phyloP scores from a whole-genome alignment of 257 asterid genomes.

The Parsonsia alboflavescens region DNA sequence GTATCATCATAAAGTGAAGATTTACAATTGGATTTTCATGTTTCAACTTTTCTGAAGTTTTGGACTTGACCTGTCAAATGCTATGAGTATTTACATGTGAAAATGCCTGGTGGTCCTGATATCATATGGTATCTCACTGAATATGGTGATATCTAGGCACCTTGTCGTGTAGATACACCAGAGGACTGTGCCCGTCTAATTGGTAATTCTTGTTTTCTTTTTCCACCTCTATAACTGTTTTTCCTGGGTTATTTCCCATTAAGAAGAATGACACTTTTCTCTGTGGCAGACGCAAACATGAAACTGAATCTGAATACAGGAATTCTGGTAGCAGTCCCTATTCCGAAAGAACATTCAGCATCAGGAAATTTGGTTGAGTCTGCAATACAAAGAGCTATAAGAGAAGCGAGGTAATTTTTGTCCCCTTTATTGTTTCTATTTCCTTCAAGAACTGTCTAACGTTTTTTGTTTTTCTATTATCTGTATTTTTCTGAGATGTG shows the following conservation, averaged over 20 bases:
- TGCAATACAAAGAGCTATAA: conserved; percentile 79
- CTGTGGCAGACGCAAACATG: conserved; percentile 46
- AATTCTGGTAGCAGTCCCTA: conserved; percentile 78
- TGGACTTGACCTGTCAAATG: background rate
- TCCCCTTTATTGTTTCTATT: background rate
- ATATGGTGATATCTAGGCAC: conserved; percentile 46
- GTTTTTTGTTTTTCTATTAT: too few relatives aligned
- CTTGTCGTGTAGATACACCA: conserved; percentile 77
- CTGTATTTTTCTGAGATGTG: too few relatives aligned
- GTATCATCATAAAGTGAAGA: background rate
- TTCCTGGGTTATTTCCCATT: background rate
- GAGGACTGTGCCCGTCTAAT: conserved; percentile 86
- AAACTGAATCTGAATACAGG: conserved; percentile 63
- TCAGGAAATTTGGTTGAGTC: conserved; percentile 72
- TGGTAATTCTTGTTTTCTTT: conserved; percentile 29
- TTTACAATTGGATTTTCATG: background rate
- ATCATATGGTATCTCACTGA: background rate
- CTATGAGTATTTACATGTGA: background rate
- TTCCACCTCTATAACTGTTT: background rate
- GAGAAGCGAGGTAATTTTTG: conserved; percentile 62
- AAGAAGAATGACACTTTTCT: background rate
- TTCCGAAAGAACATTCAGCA: conserved; percentile 77
- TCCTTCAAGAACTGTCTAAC: background rate
- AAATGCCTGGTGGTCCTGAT: background rate
- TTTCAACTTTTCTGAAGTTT: background rate